These are phyloP conservation scores for Serendipita indica DNA, from an alignment of 768 basidiomycete species.

Conservation along the genomic window DNA sequence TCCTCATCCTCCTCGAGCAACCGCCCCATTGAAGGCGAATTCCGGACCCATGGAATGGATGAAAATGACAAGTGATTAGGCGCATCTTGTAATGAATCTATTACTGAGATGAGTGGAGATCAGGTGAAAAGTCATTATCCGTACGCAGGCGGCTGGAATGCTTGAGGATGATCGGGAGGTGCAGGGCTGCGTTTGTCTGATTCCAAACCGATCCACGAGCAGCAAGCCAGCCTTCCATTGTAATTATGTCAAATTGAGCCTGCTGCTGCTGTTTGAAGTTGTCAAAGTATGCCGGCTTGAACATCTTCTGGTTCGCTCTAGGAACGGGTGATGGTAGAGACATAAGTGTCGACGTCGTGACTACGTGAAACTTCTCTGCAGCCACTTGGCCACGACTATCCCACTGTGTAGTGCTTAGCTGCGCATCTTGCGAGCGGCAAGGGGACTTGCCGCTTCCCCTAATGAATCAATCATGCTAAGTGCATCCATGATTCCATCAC, in stretches of 20 bases:
- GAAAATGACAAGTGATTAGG: conserved; percentile 23
- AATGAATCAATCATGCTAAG: conserved; percentile 61
- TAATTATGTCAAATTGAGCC: conserved; percentile 43
- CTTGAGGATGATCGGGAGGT: conserved; percentile 17
- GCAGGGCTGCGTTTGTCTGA: conserved; percentile 34
- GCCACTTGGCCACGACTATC: conserved; percentile 34
- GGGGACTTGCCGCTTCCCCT: conserved; percentile 16
- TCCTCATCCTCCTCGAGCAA: conserved; percentile 21
- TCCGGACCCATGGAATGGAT: neutral
- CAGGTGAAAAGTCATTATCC: neutral
- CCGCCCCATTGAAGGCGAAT: too few species aligned
- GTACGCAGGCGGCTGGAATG: neutral
- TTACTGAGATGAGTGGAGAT: neutral
- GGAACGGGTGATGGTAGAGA: conserved; percentile 76
- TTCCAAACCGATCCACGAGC: conserved; percentile 32
- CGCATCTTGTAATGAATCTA: conserved; percentile 12
- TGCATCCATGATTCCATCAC: conserved; percentile 51
- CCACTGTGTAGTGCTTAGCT: conserved; percentile 34
- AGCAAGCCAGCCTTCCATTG: conserved; percentile 44
- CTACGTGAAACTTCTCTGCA: conserved; percentile 75
- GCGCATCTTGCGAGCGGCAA: neutral
- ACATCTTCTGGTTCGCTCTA: conserved; percentile 62
- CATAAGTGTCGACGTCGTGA: conserved; percentile 72
- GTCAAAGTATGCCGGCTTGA: conserved; percentile 80
- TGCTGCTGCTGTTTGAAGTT: conserved; percentile 38